These are phyloP conservation scores for Camelina hispida DNA, from an alignment of 345 rosid species.

Conservation along the genomic window DNA sequence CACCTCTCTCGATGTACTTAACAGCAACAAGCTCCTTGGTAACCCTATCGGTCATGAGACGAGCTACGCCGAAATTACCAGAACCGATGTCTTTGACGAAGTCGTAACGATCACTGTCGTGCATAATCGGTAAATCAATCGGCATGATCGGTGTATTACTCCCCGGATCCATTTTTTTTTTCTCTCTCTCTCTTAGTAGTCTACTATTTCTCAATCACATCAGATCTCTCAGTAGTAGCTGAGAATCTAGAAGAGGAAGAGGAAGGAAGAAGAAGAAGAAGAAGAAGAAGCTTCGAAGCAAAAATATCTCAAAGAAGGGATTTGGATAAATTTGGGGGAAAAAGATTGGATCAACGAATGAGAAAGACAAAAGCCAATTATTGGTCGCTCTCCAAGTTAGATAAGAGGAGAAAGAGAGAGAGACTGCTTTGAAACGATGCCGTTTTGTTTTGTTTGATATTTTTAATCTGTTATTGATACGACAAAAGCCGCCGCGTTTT, in stretches of 20 bases:
- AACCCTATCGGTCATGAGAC: conserved; percentile 82
- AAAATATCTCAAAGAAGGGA: conserved; percentile 30
- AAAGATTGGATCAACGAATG: conserved; percentile 15
- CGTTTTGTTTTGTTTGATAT: neutral
- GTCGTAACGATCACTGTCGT: conserved; percentile 94
- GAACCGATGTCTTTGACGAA: conserved; percentile 89
- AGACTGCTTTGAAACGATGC: neutral
- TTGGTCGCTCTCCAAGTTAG: conserved; percentile 37
- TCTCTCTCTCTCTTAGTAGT: too few species aligned
- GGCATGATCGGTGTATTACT: conserved; percentile 40
- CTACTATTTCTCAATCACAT: conserved; percentile 24
- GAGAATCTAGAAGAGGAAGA: neutral
- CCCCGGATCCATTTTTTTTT: conserved; percentile 51
- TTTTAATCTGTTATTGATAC: conserved; percentile 2
- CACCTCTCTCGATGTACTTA: conserved; percentile 97
- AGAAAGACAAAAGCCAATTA: conserved; percentile 21
- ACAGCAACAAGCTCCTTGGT: conserved; percentile 92
- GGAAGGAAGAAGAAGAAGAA: neutral
- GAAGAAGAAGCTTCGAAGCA: conserved; percentile 19
- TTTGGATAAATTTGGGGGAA: neutral
- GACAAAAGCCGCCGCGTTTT: conserved; percentile 39
- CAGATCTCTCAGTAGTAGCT: conserved; percentile 8
- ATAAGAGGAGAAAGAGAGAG: conserved; percentile 16
- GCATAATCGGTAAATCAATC: conserved; percentile 90
- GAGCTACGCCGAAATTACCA: conserved; percentile 88